Evolutionary conservation across 2,329 filamentous ascomycete genomes (phyloP).

Genomic region (Mycosphaerella arachidis): DNA sequence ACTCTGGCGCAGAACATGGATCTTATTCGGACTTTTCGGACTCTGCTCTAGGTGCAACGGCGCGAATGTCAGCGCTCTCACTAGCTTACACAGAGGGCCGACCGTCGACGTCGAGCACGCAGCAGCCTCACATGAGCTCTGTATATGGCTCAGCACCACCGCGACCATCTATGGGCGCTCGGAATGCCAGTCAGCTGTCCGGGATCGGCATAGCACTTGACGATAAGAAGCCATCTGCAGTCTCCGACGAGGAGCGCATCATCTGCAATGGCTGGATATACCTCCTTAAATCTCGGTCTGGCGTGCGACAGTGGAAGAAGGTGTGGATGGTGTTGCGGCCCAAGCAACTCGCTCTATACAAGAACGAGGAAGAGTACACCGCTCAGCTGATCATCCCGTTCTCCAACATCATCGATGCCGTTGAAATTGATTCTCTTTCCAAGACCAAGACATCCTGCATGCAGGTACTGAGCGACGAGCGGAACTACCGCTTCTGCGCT

Average conservation of each 20-base stretch:
- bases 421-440: constrained; percentile 85
- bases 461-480: constrained; percentile 91
- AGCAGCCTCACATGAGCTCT: constrained; percentile 15
- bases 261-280: constrained; percentile 90
- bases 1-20: constrained; percentile 62
- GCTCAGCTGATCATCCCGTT: constrained; percentile 78
- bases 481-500: constrained; percentile 52
- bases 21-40: constrained; percentile 81
- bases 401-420: constrained; percentile 75
- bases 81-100: constrained; percentile 29
- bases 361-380: constrained; percentile 84
- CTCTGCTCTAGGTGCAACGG: constrained; percentile 25
- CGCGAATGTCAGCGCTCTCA: constrained; percentile 32
- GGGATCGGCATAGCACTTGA: constrained; percentile 43
- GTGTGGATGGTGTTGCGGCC: constrained; percentile 88
- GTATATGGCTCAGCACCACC: constrained; percentile 31
- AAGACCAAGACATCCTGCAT: constrained; percentile 81
- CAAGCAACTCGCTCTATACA: constrained; percentile 83
- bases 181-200: constrained; percentile 62
- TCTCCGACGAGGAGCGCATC: constrained; percentile 72
- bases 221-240: constrained; percentile 6
- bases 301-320: constrained; percentile 89
- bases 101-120: constrained; percentile 33
- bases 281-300: constrained; percentile 74
- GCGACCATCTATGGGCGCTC: constrained; percentile 29